Percentiles rank a stretch among this genome's conserved stretches.
Conservation (phyloP, 768 basidiomycete genomes). For the Suillus placidus region DNA sequence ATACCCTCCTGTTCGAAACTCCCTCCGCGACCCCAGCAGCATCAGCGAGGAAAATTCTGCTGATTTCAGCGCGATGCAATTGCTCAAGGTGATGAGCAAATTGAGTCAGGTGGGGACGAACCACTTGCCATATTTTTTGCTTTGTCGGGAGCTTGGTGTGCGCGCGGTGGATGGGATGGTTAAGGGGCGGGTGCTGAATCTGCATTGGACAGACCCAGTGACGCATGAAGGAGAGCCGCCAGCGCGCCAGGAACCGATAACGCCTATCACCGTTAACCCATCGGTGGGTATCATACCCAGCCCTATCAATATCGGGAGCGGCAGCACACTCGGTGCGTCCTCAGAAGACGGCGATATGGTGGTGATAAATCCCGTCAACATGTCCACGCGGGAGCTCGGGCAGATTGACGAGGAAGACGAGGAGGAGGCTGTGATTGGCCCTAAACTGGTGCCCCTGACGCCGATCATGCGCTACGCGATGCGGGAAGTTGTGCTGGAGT, state of each 20-base stretch:
- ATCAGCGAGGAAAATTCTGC: constrained; percentile 52
- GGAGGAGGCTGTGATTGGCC: constrained; percentile 63
- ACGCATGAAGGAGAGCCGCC: constrained; percentile 50
- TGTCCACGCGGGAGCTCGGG: constrained; percentile 45
- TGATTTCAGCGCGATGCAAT: constrained; percentile 78
- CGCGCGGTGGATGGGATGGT: constrained; percentile 86
- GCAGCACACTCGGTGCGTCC: constrained; percentile 44
- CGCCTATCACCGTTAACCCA: constrained; percentile 30
- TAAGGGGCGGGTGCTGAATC: constrained; percentile 70
- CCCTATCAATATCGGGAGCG: constrained; percentile 19
- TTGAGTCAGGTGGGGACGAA: constrained; percentile 64
- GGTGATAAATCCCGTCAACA: constrained; percentile 39
- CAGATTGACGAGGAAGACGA: constrained; percentile 54
- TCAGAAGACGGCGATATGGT: constrained; percentile 54
- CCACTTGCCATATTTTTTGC: constrained; percentile 76
- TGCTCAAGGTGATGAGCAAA: constrained; percentile 81
- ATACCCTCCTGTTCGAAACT: constrained; percentile 45
- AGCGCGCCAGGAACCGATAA: constrained; percentile 29
- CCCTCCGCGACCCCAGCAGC: constrained; percentile 19
- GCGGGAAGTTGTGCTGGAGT: constrained; percentile 82
- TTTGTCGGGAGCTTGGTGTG: constrained; percentile 84
- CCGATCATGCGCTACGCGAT: constrained; percentile 86
- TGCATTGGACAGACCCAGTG: constrained; percentile 76
- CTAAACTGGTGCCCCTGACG: constrained; percentile 74
- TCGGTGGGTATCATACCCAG: constrained; percentile 32